A percentile compares a stretch with the other conserved stretches of the same genome.
These are phyloP conservation scores for Mortierella sp. DNA, from an alignment of 371 early-diverging fungal genomes.

Conservation along the genomic window DNA sequence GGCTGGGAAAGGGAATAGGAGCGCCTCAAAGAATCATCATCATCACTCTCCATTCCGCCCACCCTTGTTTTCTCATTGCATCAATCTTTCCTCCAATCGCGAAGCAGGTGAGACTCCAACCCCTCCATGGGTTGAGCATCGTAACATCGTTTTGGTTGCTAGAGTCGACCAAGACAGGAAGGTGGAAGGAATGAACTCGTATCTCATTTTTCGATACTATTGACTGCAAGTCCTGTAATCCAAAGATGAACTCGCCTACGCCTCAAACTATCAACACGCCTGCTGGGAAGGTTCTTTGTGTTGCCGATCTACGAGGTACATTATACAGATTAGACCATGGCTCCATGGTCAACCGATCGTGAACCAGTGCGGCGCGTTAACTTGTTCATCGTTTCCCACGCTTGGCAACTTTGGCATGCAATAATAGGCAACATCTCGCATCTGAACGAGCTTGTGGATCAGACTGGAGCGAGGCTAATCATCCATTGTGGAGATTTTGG, in stretches of 20 bases:
- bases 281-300: constrained; percentile 50
- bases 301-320: constrained; percentile 53
- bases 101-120: neutral
- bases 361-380: no score
- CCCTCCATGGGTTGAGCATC: no score
- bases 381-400: no score
- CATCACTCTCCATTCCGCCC: neutral
- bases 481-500: constrained; percentile 80
- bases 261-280: constrained; percentile 34
- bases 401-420: no score
- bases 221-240: no score
- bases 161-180: no score
- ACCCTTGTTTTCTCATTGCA: neutral
- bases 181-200: neutral
- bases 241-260: constrained; percentile 40
- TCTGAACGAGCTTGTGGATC: constrained; percentile 69
- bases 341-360: no score
- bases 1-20: no score
- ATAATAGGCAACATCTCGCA: constrained; percentile 67
- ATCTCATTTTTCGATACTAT: neutral
- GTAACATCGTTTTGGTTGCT: no score
- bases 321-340: no score
- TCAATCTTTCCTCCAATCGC: neutral
- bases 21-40: neutral
- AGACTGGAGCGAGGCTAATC: constrained; percentile 66